phyloP scores from a whole-genome alignment of 2,329 filamentous ascomycete genomes.

The Colletotrichum paranaense region DNA sequence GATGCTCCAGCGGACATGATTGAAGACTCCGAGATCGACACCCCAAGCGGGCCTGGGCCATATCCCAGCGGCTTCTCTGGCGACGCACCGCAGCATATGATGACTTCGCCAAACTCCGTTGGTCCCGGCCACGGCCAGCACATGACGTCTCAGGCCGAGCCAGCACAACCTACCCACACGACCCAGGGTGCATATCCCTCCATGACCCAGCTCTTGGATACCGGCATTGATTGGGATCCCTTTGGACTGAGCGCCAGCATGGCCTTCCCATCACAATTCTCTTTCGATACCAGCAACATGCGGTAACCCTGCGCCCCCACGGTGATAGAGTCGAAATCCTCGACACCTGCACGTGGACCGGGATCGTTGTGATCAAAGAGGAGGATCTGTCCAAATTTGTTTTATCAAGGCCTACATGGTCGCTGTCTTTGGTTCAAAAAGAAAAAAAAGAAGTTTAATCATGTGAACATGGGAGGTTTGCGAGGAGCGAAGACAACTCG shows the following conservation, averaged over 20 bases:
- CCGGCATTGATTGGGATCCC: slow-evolving; percentile 90
- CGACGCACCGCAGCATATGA: slow-evolving; percentile 53
- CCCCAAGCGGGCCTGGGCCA: slow-evolving; percentile 71
- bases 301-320: slow-evolving; percentile 42
- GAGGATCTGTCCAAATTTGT: neutral
- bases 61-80: slow-evolving; percentile 69
- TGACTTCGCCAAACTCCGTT: slow-evolving; percentile 51
- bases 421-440: slow-evolving; percentile 5
- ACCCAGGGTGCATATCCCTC: slow-evolving; percentile 65
- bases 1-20: slow-evolving; percentile 90
- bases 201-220: slow-evolving; percentile 75
- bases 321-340: neutral
- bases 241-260: slow-evolving; percentile 94
- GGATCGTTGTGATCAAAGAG: neutral
- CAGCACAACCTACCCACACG: slow-evolving; percentile 40
- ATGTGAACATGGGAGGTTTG: slow-evolving; percentile 17
- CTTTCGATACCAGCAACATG: slow-evolving; percentile 73
- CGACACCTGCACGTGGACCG: neutral
- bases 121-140: slow-evolving; percentile 50
- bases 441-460: slow-evolving; percentile 21
- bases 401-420: slow-evolving; percentile 10
- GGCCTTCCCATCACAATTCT: slow-evolving; percentile 90
- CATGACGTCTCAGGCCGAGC: slow-evolving; percentile 49
- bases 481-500: slow-evolving; percentile 34
- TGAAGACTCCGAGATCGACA: slow-evolving; percentile 82